Evolutionary conservation across 2,329 filamentous ascomycete species (phyloP).

Genomic region (Cercospora sp.): DNA sequence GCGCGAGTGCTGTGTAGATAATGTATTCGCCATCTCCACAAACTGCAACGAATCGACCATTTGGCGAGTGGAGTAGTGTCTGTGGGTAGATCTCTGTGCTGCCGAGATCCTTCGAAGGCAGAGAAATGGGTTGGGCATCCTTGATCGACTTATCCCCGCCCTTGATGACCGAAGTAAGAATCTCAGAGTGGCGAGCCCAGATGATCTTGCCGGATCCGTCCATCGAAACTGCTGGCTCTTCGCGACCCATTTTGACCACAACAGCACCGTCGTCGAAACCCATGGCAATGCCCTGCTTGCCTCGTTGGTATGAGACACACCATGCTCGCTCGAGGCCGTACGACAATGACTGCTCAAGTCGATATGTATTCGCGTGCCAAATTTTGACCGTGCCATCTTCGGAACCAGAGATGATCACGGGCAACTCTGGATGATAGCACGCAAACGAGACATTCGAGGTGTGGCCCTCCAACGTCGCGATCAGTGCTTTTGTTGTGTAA

Average conservation of each 20-base stretch:
- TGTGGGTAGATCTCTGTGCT: slow-evolving; percentile 97
- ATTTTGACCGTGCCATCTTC: slow-evolving; percentile 97
- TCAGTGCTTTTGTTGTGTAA: slow-evolving; percentile 95
- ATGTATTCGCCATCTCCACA: slow-evolving; percentile 99
- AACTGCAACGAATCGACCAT: slow-evolving; percentile 83
- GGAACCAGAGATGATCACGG: slow-evolving; percentile 95
- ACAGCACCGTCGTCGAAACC: slow-evolving; percentile 98
- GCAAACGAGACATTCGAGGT: slow-evolving; percentile 98
- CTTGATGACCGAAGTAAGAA: slow-evolving; percentile 93
- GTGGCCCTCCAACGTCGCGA: slow-evolving; percentile 94
- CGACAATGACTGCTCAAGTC: slow-evolving; percentile 91
- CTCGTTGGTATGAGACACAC: slow-evolving; percentile 95
- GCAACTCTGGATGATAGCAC: slow-evolving; percentile 94
- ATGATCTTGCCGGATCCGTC: slow-evolving; percentile 93
- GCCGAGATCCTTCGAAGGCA: slow-evolving; percentile 91
- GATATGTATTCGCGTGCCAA: slow-evolving; percentile 97
- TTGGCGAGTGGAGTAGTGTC: slow-evolving; percentile 91
- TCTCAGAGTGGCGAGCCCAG: slow-evolving; percentile 93
- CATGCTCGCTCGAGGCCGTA: slow-evolving; percentile 95
- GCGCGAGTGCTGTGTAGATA: slow-evolving; percentile 94
- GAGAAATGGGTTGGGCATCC: slow-evolving; percentile 80
- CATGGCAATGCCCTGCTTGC: slow-evolving; percentile 89
- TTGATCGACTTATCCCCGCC: slow-evolving; percentile 80
- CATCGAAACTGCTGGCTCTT: slow-evolving; percentile 98
- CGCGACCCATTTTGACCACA: slow-evolving; percentile 94